phyloP scores from a whole-genome alignment of 371 early-diverging fungal genomes.

The Phascolomyces articulosus region DNA sequence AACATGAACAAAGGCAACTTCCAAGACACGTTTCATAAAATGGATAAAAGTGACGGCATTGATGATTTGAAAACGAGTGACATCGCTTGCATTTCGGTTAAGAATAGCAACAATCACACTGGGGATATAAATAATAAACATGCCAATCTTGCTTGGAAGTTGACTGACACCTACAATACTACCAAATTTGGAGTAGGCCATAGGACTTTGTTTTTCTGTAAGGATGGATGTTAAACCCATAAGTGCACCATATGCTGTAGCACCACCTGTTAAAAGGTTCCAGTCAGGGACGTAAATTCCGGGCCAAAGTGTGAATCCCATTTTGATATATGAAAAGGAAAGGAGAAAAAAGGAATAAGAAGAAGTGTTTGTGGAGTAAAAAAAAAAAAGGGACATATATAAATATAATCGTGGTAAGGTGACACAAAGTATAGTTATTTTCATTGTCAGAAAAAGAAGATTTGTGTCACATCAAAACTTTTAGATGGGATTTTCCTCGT shows the following conservation, averaged over 20 bases:
- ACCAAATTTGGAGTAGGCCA: conserved; percentile 35
- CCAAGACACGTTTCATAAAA: conserved; percentile 31
- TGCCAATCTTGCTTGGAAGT: conserved; percentile 24
- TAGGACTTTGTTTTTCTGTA: conserved; percentile 8
- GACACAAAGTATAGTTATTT: not conserved
- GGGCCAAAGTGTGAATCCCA: conserved; percentile 3
- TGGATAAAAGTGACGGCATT: conserved; percentile 19
- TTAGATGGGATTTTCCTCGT: no score
- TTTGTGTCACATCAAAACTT: no score
- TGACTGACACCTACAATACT: conserved; percentile 11
- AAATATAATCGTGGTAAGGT: not conserved
- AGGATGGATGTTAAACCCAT: conserved; percentile 13
- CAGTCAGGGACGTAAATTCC: conserved; percentile 24
- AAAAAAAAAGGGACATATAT: not conserved
- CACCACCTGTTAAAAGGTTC: conserved; percentile 10
- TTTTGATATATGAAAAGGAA: not conserved
- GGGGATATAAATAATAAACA: conserved; percentile 26
- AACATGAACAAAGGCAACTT: conserved; percentile 34
- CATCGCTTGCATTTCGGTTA: not conserved
- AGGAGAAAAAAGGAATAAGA: not conserved
- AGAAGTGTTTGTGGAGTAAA: not conserved
- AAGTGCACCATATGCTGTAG: conserved; percentile 10
- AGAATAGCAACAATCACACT: conserved; percentile 19
- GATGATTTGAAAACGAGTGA: conserved; percentile 15
- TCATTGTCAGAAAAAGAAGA: not conserved